These are phyloP conservation scores for Gossypium laxum DNA, from an alignment of 441 rosid species.

Conservation along the genomic window DNA sequence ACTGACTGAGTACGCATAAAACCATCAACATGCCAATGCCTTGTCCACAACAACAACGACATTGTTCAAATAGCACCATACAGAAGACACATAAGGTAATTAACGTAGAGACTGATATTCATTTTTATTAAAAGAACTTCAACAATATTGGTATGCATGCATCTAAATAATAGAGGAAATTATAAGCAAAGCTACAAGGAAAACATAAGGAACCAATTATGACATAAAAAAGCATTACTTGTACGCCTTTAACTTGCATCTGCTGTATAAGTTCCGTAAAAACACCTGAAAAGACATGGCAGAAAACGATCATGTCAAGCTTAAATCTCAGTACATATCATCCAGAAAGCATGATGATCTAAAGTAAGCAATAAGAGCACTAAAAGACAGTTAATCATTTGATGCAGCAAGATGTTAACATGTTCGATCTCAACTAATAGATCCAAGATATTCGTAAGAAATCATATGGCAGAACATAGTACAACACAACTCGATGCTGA, in stretches of 20 bases:
- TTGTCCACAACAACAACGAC: not conserved
- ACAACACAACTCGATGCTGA: conserved; percentile 2
- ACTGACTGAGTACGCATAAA: not conserved
- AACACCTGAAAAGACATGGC: conserved; percentile 52
- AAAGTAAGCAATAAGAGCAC: not conserved
- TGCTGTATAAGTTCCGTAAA: conserved; percentile 96
- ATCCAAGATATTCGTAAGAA: not conserved
- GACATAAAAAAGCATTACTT: conserved; percentile 33
- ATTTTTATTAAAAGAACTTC: not conserved
- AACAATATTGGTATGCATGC: not conserved
- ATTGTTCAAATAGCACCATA: not conserved
- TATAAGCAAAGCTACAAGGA: not conserved
- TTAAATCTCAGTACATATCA: not conserved
- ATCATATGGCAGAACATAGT: not conserved
- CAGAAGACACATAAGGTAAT: not conserved
- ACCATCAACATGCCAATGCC: not conserved
- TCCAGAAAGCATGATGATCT: not conserved
- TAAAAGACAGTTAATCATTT: not conserved
- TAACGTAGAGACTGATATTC: not conserved
- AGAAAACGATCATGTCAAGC: not conserved
- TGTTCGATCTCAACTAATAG: not conserved
- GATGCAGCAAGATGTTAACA: not conserved
- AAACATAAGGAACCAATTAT: not conserved
- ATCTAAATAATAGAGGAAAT: not conserved
- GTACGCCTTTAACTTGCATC: conserved; percentile 92